Evolutionary conservation across 2,329 filamentous ascomycete genomes (phyloP).

Genomic region (Aspergillus spinulosporus): DNA sequence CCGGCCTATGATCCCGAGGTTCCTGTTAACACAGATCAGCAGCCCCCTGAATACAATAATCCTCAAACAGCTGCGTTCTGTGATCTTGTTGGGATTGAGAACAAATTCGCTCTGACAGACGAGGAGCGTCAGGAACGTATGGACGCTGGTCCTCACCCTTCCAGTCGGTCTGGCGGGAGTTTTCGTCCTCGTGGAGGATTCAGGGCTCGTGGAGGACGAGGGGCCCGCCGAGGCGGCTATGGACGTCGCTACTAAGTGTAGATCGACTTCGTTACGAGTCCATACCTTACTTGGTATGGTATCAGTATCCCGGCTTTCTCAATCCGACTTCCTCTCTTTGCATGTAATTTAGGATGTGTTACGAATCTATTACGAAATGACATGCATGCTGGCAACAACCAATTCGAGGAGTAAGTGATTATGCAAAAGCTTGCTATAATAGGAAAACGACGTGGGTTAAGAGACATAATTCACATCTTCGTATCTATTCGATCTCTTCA

Average conservation of each 20-base stretch:
- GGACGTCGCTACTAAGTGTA: neutral
- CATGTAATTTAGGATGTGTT: neutral
- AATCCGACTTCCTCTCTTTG: neutral
- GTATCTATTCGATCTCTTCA: slow-evolving; percentile 44
- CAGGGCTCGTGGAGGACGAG: slow-evolving; percentile 23
- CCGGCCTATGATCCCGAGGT: slow-evolving; percentile 64
- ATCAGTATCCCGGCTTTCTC: neutral
- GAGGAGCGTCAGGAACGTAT: slow-evolving; percentile 66
- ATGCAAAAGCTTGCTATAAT: too few relatives aligned
- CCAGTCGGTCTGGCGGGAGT: slow-evolving; percentile 18
- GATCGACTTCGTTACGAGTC: too few relatives aligned
- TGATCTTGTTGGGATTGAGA: slow-evolving; percentile 70
- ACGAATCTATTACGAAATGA: neutral
- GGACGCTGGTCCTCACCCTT: slow-evolving; percentile 56
- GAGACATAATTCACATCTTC: neutral
- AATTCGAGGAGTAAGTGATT: neutral
- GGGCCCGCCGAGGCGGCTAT: slow-evolving; percentile 21
- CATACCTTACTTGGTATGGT: neutral
- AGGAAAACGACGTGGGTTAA: too few relatives aligned
- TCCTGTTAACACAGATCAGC: slow-evolving; percentile 60
- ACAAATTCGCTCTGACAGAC: slow-evolving; percentile 71
- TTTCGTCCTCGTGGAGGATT: slow-evolving; percentile 24
- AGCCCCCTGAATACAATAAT: slow-evolving; percentile 80
- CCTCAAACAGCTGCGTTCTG: slow-evolving; percentile 85
- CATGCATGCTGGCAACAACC: neutral